Percentiles rank a stretch among this genome's conserved stretches.
Evolutionary conservation across 192 early-diverging fungal genomes (phyloP).

Genomic region (Bifiguratus adelaidae): DNA sequence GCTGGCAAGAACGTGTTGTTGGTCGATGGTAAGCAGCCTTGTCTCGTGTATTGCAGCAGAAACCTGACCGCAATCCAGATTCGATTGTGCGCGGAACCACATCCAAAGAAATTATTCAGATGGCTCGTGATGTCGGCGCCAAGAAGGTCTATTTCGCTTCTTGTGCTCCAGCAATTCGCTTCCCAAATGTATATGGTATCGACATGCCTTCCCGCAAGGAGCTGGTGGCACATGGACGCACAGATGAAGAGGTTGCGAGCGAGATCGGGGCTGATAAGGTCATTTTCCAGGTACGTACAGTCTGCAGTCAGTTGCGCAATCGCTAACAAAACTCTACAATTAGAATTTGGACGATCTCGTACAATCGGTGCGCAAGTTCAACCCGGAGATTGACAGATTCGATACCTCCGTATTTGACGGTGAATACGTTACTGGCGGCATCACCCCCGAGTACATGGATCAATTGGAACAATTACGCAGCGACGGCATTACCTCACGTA

Average conservation of each 20-base stretch:
- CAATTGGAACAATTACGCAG: slow-evolving; percentile 37
- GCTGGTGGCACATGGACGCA: slow-evolving; percentile 74
- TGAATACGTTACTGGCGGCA: slow-evolving; percentile 78
- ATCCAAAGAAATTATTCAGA: slow-evolving; percentile 96
- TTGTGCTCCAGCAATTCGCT: slow-evolving; percentile 91
- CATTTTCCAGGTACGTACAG: slow-evolving; percentile 71
- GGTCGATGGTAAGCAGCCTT: slow-evolving; percentile 70
- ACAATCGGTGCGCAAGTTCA: slow-evolving; percentile 76
- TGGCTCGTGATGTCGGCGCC: slow-evolving; percentile 98
- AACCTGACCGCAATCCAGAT: slow-evolving; percentile 35
- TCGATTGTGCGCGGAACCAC: slow-evolving; percentile 99
- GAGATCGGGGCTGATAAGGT: slow-evolving; percentile 92
- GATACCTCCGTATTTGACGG: slow-evolving; percentile 98
- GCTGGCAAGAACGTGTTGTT: slow-evolving; percentile 91
- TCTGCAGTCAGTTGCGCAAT: not conserved
- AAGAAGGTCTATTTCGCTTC: slow-evolving; percentile 99
- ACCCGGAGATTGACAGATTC: slow-evolving; percentile 71
- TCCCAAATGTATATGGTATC: slow-evolving; percentile 99
- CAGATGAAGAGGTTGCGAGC: slow-evolving; percentile 75
- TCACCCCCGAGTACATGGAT: slow-evolving; percentile 56
- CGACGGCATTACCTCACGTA: slow-evolving; percentile 26
- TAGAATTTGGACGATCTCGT: slow-evolving; percentile 76
- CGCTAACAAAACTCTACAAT: not conserved
- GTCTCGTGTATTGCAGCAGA: not conserved
- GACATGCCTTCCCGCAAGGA: slow-evolving; percentile 96